Evolutionary conservation across 2,329 filamentous ascomycete genomes (phyloP).

Genomic region (Cladophialophora bantiana): DNA sequence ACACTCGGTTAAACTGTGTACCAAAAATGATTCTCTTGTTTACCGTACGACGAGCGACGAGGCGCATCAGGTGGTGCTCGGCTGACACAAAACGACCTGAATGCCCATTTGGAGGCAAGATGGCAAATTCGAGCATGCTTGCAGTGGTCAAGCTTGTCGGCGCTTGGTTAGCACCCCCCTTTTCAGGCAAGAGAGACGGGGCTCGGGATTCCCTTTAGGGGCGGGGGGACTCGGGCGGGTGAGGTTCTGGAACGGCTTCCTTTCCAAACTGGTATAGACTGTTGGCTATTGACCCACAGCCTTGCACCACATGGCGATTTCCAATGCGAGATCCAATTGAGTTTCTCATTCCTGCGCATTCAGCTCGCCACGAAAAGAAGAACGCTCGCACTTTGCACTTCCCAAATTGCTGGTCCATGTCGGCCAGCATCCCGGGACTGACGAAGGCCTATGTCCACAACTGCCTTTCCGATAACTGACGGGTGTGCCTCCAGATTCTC

Average conservation of each 20-base stretch:
- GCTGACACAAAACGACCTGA: not conserved
- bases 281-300: not conserved
- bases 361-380: not conserved
- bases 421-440: not conserved
- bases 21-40: not conserved
- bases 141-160: not conserved
- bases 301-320: not conserved
- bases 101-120: not conserved
- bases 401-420: not conserved
- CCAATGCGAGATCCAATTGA: not conserved
- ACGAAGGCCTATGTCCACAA: not conserved
- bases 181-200: not conserved
- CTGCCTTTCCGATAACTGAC: not conserved
- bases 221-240: not conserved
- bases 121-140: not conserved
- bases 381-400: not conserved
- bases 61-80: not conserved
- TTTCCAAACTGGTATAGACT: not conserved
- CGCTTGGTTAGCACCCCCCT: not conserved
- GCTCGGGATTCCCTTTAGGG: not conserved
- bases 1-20: not conserved
- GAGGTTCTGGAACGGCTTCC: not conserved
- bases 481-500: not conserved
- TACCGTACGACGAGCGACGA: not conserved
- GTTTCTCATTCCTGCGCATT: not conserved